Evolutionary conservation across 805 yeast species (phyloP).

Genomic region (Sporopachydermia quercuum): DNA sequence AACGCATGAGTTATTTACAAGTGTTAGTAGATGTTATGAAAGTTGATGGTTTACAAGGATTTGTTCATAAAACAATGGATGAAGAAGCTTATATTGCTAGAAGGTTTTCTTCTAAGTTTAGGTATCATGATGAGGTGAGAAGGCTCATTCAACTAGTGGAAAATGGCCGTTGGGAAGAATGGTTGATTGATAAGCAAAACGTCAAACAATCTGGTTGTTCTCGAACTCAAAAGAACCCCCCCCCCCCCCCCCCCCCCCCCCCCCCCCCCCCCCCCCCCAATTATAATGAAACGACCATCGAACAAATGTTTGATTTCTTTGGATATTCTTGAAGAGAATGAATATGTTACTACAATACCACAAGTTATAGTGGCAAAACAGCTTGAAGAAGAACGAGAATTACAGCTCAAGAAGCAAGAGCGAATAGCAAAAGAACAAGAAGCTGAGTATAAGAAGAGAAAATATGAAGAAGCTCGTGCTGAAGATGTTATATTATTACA

Average conservation of each 20-base stretch:
- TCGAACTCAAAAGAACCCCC: too few relatives aligned
- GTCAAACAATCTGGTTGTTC: background rate
- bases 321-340: background rate
- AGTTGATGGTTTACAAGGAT: background rate
- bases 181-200: background rate
- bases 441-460: background rate
- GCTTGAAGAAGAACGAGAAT: background rate
- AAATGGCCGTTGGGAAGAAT: background rate
- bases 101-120: background rate
- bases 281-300: background rate
- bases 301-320: background rate
- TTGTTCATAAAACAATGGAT: background rate
- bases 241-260: background rate
- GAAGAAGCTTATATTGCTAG: background rate
- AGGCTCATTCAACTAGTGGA: constrained; percentile 1
- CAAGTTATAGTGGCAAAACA: background rate
- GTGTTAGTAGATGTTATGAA: background rate
- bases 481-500: background rate
- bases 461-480: background rate
- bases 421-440: background rate
- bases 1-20: background rate
- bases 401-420: background rate
- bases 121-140: background rate
- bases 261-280: background rate
- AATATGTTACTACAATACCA: background rate